These are phyloP conservation scores for Trichoderma koningiopsis DNA, from an alignment of 2,329 filamentous ascomycete species.

Conservation along the genomic window DNA sequence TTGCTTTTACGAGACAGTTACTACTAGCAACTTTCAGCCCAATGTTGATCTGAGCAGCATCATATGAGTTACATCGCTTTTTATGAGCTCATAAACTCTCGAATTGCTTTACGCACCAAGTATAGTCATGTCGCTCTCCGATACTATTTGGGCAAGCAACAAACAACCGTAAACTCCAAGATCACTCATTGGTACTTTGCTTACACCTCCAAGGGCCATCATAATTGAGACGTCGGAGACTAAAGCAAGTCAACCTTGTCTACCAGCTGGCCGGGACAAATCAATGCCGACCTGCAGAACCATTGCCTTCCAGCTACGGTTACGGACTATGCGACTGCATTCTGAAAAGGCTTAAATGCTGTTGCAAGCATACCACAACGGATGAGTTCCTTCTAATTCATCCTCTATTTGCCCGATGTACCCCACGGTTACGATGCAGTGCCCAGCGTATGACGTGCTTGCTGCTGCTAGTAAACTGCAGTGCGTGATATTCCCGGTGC, in stretches of 20 bases:
- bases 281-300: not conserved
- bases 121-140: not conserved
- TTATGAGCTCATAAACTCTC: not conserved
- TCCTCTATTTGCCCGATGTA: not conserved
- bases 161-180: not conserved
- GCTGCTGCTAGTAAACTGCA: not conserved
- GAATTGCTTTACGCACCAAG: not conserved
- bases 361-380: not conserved
- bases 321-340: not conserved
- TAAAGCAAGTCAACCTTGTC: not conserved
- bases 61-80: not conserved
- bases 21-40: not conserved
- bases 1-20: not conserved
- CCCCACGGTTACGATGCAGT: not conserved
- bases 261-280: not conserved
- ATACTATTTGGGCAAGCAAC: not conserved
- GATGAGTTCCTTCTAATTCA: not conserved
- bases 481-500: not conserved
- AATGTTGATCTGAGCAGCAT: not conserved
- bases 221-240: not conserved
- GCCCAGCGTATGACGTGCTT: not conserved
- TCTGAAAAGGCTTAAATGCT: not conserved
- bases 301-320: not conserved
- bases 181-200: not conserved
- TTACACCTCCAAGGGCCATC: not conserved